phyloP scores from a whole-genome alignment of 768 basidiomycete species.

The Naganishia vaughanmartiniae region DNA sequence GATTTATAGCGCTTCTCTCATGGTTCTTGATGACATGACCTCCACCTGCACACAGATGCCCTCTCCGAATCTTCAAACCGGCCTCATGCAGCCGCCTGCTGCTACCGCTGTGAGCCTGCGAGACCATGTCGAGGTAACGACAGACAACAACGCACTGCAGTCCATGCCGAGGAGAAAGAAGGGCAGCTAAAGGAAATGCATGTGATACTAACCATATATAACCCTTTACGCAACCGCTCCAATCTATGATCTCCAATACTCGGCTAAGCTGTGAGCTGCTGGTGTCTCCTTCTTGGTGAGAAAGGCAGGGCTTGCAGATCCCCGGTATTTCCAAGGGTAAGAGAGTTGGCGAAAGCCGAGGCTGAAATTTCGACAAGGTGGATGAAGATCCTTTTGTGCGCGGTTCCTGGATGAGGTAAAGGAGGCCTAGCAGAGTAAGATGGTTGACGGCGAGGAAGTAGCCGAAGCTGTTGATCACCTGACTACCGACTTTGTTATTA shows the following conservation, averaged over 20 bases:
- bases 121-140: too few relatives aligned
- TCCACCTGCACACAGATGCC: neutral
- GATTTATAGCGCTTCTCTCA: neutral
- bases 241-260: neutral
- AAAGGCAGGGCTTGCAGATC: neutral
- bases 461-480: neutral
- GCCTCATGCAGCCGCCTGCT: too few relatives aligned
- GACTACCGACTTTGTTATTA: neutral
- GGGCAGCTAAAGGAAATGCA: neutral
- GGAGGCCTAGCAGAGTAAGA: neutral
- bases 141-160: too few relatives aligned
- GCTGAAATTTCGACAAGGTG: neutral
- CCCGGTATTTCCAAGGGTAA: neutral
- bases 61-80: neutral
- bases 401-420: neutral
- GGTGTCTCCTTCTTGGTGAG: neutral
- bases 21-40: constrained; percentile 1
- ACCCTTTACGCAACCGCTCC: neutral
- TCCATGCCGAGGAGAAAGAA: neutral
- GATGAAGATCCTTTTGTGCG: neutral
- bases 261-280: neutral
- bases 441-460: neutral
- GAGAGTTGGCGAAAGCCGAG: neutral
- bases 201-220: neutral
- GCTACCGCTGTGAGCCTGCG: too few relatives aligned